Base-by-base conservation (phyloP, 495 filamentous ascomycete genomes). In the Pseudoneurospora amorphoporcata region DNA sequence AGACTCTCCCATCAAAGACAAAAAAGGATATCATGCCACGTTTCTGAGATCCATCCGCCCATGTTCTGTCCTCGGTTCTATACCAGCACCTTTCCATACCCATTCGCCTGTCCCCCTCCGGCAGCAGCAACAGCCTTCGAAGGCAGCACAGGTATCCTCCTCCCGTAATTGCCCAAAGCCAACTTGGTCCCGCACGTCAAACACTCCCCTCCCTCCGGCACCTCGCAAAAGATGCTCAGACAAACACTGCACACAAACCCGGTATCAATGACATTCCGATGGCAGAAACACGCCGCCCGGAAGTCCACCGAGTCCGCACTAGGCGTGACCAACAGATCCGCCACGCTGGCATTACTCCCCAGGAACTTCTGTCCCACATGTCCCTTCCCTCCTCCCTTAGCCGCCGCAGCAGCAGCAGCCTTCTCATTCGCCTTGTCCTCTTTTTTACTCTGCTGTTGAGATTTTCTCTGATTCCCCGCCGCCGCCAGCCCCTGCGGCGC, bases 241-340 rank as follows among this genome's bases (percentile, higher is more conserved):
- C 95, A 99, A 72, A 99, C 92, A 58, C 92, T 95, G 84, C 95
- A 99, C 58, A 99, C 96, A 78, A 91, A 99, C 12, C 93, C 95
- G 37, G 95, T 87, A 83, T 97, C 93, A 71, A 99, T 91, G 16
- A 98, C 94, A 35, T 86, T 88, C 40, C 95, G 86, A 82, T 99
- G 95, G 80, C 95, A 99, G 80, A 99, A 99, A 82, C 95, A 99
- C 16, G 95, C 95, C 7, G 95, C 95, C 10, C 96, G 87, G 79
- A 99, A 99, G 84, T 99, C 96, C 43, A 99, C 95, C 65, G 91
- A 87, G 39, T 92, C 91, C n/a, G 92, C 89, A 14, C 90, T 92
- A 0, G 95, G 95, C 17, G 91, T 82, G 9, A 96, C 85, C 41
- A 98, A 79, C 35, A 77, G 32, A n/a, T 81, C 78, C 0, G 75